Evolutionary conservation across 352 stramenopile species (phyloP).

Genomic region (Lagenidium giganteum): DNA sequence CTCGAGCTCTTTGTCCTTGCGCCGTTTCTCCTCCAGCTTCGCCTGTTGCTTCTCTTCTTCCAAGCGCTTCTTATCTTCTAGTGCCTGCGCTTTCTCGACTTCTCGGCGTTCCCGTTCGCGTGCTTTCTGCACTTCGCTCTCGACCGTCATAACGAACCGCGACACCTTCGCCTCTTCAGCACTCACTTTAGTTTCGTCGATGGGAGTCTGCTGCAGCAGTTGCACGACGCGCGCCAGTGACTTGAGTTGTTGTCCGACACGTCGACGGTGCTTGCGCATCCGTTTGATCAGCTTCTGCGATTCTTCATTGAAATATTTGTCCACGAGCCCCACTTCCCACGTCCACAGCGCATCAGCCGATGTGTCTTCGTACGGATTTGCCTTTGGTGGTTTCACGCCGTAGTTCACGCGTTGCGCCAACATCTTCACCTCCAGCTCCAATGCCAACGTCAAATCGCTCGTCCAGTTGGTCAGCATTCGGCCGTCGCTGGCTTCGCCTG

Average conservation of each 20-base stretch:
- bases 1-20: slow-evolving; percentile 43
- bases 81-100: slow-evolving; percentile 40
- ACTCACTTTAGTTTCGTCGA: slow-evolving; percentile 78
- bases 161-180: slow-evolving; percentile 76
- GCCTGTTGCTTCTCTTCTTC: slow-evolving; percentile 52
- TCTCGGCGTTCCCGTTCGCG: slow-evolving; percentile 54
- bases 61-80: slow-evolving; percentile 53
- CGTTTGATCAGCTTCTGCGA: slow-evolving; percentile 73
- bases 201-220: slow-evolving; percentile 52
- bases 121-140: slow-evolving; percentile 56
- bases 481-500: slow-evolving; percentile 1
- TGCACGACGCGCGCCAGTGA: slow-evolving; percentile 58
- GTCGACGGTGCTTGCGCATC: slow-evolving; percentile 76
- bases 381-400: slow-evolving; percentile 53
- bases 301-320: slow-evolving; percentile 66
- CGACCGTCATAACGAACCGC: slow-evolving; percentile 63
- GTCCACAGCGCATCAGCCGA: slow-evolving; percentile 69
- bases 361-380: slow-evolving; percentile 81
- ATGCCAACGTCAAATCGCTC: slow-evolving; percentile 20
- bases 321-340: slow-evolving; percentile 77
- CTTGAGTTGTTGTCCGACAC: slow-evolving; percentile 66
- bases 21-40: slow-evolving; percentile 59
- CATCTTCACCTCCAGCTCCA: slow-evolving; percentile 89
- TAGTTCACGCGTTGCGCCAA: slow-evolving; percentile 73
- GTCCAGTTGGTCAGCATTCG: slow-evolving; percentile 10